Base-by-base conservation (phyloP, 371 early-diverging fungal genomes). In the Apophysomyces ossiformis region DNA sequence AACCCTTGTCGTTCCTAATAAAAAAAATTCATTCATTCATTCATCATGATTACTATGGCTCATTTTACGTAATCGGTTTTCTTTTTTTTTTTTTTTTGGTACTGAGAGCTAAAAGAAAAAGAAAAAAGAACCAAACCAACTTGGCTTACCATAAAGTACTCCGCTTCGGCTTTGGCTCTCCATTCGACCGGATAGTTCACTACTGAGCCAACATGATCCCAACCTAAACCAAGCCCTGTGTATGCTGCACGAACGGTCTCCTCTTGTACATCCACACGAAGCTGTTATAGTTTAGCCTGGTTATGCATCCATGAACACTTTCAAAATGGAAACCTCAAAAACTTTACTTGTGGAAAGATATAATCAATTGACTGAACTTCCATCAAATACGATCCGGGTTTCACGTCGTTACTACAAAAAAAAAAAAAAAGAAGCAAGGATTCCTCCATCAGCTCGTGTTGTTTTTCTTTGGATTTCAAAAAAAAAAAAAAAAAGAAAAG, bases 281-380 rank as follows among this genome's bases (percentile, higher is more conserved):
- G 32, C 83, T 83, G 62, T 18, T 21, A 35, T 39, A 8, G 57
- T 50, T 50, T 50, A 50, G 54, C 21, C 21, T 21, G 16, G 7
- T 26, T 18, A 5, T 21, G 16, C 21, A 21, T n/a, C n/a, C 5
- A 1, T n/a, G 16, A 26, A 26, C 32, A 26, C 32, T 26, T 26
- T 26, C 32, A 26, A 26, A 26, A 26, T 2, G 2, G 32, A 26
- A 26, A 26, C 32, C 32, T 26, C 47, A 47, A 47, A 47, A 47
- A 3, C 12, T 18, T 16, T 75, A 82, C 79, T 67, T 75, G 77
- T 13, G 84, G 81, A 47, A 75, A 84, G 5, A 81, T 60, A 41
- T 78, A 75, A 12, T 79, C 71, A n/a, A 79, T 72, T 2, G 76
- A 76, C 61, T 81, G 75, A 35, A 84, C 65, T 65, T 84, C 81